Conservation (phyloP, 441 rosid species). For the Arabidopsis hybrid region DNA sequence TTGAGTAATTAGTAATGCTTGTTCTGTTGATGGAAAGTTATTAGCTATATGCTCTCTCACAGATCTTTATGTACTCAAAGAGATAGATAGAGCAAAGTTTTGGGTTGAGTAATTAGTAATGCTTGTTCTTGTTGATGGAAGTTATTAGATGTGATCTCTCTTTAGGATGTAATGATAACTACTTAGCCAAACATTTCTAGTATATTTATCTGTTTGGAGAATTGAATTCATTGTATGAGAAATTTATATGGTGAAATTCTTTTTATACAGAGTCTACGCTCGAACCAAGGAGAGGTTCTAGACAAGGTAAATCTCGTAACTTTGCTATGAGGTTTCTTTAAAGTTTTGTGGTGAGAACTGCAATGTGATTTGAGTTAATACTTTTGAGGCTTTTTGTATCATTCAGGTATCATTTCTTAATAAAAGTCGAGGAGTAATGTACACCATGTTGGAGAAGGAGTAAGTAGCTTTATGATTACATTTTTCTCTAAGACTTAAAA, state of each 20-base stretch:
- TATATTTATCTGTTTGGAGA: background rate
- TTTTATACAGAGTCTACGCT: slow-evolving; percentile 23
- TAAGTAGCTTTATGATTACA: slow-evolving; percentile 1
- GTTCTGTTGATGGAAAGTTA: slow-evolving; percentile 2
- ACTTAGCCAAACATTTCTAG: background rate
- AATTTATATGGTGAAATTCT: slow-evolving; percentile 7
- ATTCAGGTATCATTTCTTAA: slow-evolving; percentile 19
- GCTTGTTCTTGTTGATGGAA: no score
- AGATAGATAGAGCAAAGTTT: no score
- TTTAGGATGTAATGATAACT: background rate
- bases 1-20: background rate
- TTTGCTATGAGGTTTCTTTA: background rate
- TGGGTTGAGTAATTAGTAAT: no score
- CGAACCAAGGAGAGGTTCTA: slow-evolving; percentile 15
- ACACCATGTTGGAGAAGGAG: slow-evolving; percentile 36
- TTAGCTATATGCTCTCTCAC: background rate
- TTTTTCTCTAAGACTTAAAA: background rate
- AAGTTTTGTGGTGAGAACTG: background rate
- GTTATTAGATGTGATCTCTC: no score
- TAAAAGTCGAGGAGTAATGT: slow-evolving; percentile 24
- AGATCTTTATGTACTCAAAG: no score
- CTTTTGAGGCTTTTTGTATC: background rate
- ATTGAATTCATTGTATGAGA: background rate
- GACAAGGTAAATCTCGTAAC: slow-evolving; percentile 5
- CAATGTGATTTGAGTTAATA: background rate